Conservation (phyloP, 2,329 filamentous ascomycete species). For the Paradendryphiella salina region DNA sequence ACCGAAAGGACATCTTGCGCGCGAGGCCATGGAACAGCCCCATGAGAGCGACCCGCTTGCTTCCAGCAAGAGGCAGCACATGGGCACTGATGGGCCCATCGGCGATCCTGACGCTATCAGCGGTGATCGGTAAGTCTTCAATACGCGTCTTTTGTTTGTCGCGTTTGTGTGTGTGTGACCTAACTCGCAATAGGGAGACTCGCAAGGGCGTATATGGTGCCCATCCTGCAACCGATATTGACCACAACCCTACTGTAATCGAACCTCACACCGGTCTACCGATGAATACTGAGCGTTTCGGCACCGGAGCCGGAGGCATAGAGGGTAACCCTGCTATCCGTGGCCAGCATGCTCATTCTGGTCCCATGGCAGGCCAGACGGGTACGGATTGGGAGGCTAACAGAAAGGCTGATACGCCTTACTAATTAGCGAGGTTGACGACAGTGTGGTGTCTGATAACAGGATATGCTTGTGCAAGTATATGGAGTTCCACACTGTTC, state of each 20-base stretch:
- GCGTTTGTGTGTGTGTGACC: no score
- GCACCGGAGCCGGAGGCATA: slow-evolving; percentile 44
- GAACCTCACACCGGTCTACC: slow-evolving; percentile 49
- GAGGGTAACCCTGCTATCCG: slow-evolving; percentile 40
- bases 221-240: slow-evolving; percentile 21
- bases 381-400: slow-evolving; percentile 29
- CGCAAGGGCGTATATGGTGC: slow-evolving; percentile 24
- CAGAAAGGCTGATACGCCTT: slow-evolving; percentile 35
- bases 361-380: slow-evolving; percentile 1
- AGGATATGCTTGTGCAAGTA: no score
- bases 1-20: slow-evolving; percentile 42
- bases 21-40: slow-evolving; percentile 32
- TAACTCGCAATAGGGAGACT: slow-evolving; percentile 22
- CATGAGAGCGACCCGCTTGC: slow-evolving; percentile 12
- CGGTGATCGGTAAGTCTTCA: slow-evolving; percentile 33
- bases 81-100: slow-evolving; percentile 40
- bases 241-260: slow-evolving; percentile 31
- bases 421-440: slow-evolving; percentile 12
- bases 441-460: no score
- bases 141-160: not conserved
- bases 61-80: slow-evolving; percentile 29
- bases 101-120: slow-evolving; percentile 31
- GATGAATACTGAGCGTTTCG: slow-evolving; percentile 48
- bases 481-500: no score
- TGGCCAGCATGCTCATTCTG: slow-evolving; percentile 27